These are phyloP conservation scores for Tagetes patula DNA, from an alignment of 129 eudicot genomes.

Conservation along the genomic window DNA sequence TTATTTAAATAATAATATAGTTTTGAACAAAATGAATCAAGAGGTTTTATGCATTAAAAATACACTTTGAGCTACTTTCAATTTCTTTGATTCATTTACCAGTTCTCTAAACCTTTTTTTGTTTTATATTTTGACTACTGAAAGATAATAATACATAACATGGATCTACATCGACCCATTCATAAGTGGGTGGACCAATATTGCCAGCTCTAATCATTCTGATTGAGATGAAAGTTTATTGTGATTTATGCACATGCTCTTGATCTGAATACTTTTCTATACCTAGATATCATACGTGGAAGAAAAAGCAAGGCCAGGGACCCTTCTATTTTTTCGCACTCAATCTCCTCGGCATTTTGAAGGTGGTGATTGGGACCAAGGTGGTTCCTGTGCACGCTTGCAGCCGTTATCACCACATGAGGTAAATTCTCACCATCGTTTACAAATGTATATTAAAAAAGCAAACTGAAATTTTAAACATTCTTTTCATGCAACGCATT, in stretches of 20 bases:
- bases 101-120: background rate
- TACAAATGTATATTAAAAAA: background rate
- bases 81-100: background rate
- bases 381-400: constrained; percentile 82
- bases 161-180: background rate
- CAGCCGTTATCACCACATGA: constrained; percentile 62
- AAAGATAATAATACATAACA: background rate
- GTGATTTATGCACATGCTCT: constrained; percentile 18
- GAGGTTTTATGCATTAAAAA: background rate
- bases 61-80: background rate
- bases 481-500: constrained; percentile 5
- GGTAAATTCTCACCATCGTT: constrained; percentile 36
- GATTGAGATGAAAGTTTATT: constrained; percentile 3
- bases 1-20: background rate
- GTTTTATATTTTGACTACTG: background rate
- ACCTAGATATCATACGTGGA: constrained; percentile 65
- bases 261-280: background rate
- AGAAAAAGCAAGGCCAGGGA: constrained; percentile 49
- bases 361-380: constrained; percentile 97
- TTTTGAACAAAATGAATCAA: background rate
- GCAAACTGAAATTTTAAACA: background rate
- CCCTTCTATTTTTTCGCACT: constrained; percentile 67
- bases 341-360: constrained; percentile 98
- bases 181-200: background rate
- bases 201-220: background rate